Conservation (phyloP, 495 filamentous ascomycete genomes). For the Penicillium maclennaniae region DNA sequence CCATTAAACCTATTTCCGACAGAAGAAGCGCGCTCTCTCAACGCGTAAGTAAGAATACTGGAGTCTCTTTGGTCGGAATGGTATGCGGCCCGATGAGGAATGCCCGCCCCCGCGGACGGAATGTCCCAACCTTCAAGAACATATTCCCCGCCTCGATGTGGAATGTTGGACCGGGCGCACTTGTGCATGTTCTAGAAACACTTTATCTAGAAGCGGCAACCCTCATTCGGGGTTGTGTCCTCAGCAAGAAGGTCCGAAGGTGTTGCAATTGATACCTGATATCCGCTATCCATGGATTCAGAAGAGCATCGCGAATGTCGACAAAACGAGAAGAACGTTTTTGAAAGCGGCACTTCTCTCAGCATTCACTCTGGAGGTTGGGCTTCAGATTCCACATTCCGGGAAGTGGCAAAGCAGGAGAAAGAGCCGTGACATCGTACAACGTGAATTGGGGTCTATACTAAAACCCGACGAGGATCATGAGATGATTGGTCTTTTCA, state of each 20-base stretch:
- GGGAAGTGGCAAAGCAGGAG: constrained; percentile 8
- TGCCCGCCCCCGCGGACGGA: constrained; percentile 24
- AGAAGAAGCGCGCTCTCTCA: constrained; percentile 6
- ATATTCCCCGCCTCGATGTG: constrained; percentile 22
- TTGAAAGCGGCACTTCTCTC: neutral
- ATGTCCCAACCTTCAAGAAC: constrained; percentile 10
- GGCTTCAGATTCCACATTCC: constrained; percentile 11
- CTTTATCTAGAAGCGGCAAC: constrained; percentile 6
- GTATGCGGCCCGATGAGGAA: constrained; percentile 30
- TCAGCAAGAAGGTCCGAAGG: constrained; percentile 8
- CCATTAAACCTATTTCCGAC: constrained; percentile 1
- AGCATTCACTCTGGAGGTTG: neutral
- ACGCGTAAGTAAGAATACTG: constrained; percentile 35
- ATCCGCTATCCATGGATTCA: neutral
- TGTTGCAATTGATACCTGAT: neutral
- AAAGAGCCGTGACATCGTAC: constrained; percentile 5
- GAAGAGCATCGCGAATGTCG: neutral
- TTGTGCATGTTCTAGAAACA: neutral
- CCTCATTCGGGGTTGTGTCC: neutral
- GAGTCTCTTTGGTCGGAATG: constrained; percentile 31
- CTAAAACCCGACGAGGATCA: too few relatives aligned
- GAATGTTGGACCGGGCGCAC: constrained; percentile 20
- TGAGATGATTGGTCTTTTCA: too few relatives aligned
- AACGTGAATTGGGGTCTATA: constrained; percentile 13
- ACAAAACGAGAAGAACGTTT: neutral